Evolutionary conservation across 2,329 filamentous ascomycete species (phyloP).

Genomic region (Cadophora malorum): DNA sequence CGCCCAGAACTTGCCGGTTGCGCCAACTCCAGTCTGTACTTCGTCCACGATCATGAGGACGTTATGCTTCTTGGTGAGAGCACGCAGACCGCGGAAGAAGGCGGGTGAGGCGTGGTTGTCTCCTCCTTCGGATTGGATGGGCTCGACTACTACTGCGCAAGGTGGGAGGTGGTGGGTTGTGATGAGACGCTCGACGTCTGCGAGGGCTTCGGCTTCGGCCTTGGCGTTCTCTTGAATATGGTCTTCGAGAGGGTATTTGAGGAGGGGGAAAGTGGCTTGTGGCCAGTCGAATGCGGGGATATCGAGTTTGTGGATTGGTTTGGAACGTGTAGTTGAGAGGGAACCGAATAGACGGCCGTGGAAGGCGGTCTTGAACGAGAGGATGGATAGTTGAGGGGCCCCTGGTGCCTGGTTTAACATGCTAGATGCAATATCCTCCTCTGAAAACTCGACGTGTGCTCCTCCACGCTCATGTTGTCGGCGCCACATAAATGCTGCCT

Average conservation of each 20-base stretch:
- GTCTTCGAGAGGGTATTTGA: conserved; percentile 79
- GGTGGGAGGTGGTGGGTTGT: conserved; percentile 71
- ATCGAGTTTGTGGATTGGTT: conserved; percentile 85
- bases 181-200: conserved; percentile 75
- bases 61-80: conserved; percentile 71
- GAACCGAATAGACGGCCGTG: conserved; percentile 82
- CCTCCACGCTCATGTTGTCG: conserved; percentile 72
- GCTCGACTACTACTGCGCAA: conserved; percentile 77
- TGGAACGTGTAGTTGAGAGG: conserved; percentile 79
- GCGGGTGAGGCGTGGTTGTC: conserved; percentile 82
- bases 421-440: conserved; percentile 69
- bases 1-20: conserved; percentile 88
- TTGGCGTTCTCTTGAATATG: conserved; percentile 71
- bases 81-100: conserved; percentile 79
- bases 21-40: conserved; percentile 83
- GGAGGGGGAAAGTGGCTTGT: conserved; percentile 77
- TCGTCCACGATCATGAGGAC: conserved; percentile 83
- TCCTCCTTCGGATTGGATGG: conserved; percentile 82
- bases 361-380: conserved; percentile 80
- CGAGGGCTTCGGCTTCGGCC: conserved; percentile 75
- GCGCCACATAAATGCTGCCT: conserved; percentile 85
- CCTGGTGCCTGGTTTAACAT: conserved; percentile 78
- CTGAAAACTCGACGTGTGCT: conserved; percentile 70
- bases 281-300: conserved; percentile 91
- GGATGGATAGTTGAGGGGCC: conserved; percentile 75